These are phyloP conservation scores for Apiotrichum mycotoxinovorans DNA, from an alignment of 1,284 basidiomycete genomes.

Conservation along the genomic window DNA sequence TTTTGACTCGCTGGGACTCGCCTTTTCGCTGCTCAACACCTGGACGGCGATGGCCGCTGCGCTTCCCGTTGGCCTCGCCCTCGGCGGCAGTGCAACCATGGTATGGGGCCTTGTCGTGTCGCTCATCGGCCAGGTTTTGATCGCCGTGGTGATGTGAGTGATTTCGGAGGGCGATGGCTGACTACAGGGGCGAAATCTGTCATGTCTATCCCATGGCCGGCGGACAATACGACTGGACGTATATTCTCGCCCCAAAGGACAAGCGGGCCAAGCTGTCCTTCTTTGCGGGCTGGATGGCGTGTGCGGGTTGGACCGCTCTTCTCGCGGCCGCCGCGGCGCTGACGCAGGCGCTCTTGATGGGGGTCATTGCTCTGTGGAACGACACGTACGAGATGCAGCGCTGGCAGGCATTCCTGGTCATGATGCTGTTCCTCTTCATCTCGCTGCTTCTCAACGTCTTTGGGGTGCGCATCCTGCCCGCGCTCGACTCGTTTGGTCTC, in stretches of 20 bases:
- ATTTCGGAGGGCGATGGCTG: background rate
- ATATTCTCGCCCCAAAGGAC: constrained; percentile 26
- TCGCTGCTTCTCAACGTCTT: constrained; percentile 41
- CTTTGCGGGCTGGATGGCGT: constrained; percentile 8
- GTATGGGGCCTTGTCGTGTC: constrained; percentile 42
- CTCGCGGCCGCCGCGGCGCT: constrained; percentile 39
- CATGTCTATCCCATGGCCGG: constrained; percentile 27
- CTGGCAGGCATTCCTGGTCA: constrained; percentile 40
- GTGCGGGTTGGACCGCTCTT: constrained; percentile 48
- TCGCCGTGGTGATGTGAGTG: constrained; percentile 27
- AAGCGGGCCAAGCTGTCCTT: background rate
- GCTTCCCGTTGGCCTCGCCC: constrained; percentile 26
- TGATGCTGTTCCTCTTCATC: constrained; percentile 33
- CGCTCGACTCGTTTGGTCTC: constrained; percentile 43
- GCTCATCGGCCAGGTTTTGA: constrained; percentile 29
- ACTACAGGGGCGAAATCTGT: constrained; percentile 11
- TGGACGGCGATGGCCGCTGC: constrained; percentile 17
- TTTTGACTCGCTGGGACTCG: constrained; percentile 16
- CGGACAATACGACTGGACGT: constrained; percentile 50
- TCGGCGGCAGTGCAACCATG: constrained; percentile 39
- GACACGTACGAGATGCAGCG: constrained; percentile 32
- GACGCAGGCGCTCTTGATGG: constrained; percentile 42
- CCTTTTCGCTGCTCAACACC: constrained; percentile 22
- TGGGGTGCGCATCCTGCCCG: constrained; percentile 35
- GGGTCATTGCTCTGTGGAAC: constrained; percentile 39